Evolutionary conservation across 2,329 filamentous ascomycete genomes (phyloP).

Genomic region (Plenodomus biglobosus): DNA sequence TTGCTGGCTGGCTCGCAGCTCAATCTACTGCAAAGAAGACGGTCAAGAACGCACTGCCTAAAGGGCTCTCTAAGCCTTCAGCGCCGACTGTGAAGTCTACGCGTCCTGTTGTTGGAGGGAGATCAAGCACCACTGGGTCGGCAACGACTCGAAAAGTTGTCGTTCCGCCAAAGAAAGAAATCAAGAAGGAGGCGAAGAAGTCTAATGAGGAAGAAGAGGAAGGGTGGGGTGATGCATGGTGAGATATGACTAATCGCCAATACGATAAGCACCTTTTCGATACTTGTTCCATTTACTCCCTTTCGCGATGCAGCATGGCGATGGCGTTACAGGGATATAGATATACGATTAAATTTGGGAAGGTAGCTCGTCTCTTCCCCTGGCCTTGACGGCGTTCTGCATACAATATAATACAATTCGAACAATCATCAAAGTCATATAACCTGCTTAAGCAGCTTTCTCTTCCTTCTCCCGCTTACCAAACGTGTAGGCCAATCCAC

Average conservation of each 20-base stretch:
- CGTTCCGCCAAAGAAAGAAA: slow-evolving; percentile 32
- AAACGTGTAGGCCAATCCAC: slow-evolving; percentile 57
- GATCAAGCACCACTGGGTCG: slow-evolving; percentile 35
- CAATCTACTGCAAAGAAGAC: slow-evolving; percentile 73
- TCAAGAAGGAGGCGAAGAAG: slow-evolving; percentile 40
- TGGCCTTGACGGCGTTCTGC: not conserved
- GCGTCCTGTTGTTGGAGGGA: slow-evolving; percentile 31
- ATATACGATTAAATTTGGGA: not conserved
- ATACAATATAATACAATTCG: slow-evolving; percentile 1
- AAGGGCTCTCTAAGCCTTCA: slow-evolving; percentile 70
- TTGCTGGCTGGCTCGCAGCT: slow-evolving; percentile 90
- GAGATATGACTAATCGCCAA: slow-evolving; percentile 3
- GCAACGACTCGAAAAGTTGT: slow-evolving; percentile 35
- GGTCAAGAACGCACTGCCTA: slow-evolving; percentile 71
- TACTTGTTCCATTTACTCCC: not conserved
- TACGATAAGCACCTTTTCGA: too few species aligned
- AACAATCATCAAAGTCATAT: slow-evolving; percentile 1
- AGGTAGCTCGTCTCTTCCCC: not conserved
- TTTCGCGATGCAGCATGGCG: slow-evolving; percentile 8
- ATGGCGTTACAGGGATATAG: slow-evolving; percentile 2
- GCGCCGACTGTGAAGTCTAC: slow-evolving; percentile 38
- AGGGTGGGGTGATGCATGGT: slow-evolving; percentile 46
- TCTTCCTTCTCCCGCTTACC: slow-evolving; percentile 47
- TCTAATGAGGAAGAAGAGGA: slow-evolving; percentile 47
- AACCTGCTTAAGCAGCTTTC: slow-evolving; percentile 11